Evolutionary conservation across 1,284 basidiomycete genomes (phyloP).

Genomic region (Apiotrichum sp.): DNA sequence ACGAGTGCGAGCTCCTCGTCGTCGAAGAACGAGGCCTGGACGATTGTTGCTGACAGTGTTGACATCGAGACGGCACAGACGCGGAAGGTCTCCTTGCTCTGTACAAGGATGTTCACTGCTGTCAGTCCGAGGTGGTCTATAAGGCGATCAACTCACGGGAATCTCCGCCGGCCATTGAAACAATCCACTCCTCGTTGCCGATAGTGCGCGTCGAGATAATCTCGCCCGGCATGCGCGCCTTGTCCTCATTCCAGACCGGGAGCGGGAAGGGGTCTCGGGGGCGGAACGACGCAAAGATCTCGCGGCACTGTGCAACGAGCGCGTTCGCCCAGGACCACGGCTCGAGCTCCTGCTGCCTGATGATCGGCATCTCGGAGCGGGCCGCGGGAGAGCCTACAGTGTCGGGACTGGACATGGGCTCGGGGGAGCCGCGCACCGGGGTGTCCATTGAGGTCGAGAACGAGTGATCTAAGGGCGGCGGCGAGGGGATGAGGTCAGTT

Average conservation of each 20-base stretch:
- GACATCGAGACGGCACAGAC: neutral
- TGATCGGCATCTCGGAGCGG: neutral
- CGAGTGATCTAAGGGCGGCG: constrained; percentile 3
- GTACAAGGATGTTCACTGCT: constrained; percentile 2
- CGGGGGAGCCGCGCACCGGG: neutral
- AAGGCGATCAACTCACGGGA: neutral
- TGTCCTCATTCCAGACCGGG: neutral
- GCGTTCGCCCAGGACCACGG: constrained; percentile 17
- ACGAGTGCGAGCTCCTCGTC: constrained; percentile 34
- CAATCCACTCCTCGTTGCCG: constrained; percentile 6
- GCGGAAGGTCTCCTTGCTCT: neutral
- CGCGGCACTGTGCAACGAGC: constrained; percentile 5
- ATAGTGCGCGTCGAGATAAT: constrained; percentile 1
- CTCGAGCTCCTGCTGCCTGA: constrained; percentile 7
- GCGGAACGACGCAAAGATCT: neutral
- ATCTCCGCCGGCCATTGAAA: neutral
- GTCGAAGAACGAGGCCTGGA: constrained; percentile 33
- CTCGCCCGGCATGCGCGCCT: neutral
- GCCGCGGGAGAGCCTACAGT: constrained; percentile 3
- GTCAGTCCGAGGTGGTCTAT: neutral
- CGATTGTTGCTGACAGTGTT: neutral
- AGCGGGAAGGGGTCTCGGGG: neutral
- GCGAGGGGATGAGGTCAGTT: neutral
- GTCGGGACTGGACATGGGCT: constrained; percentile 6
- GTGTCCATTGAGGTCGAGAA: neutral